Percentiles rank a stretch among this genome's conserved stretches.
Conservation (phyloP, 2,329 filamentous ascomycete species). For the Fusarium acutatum region DNA sequence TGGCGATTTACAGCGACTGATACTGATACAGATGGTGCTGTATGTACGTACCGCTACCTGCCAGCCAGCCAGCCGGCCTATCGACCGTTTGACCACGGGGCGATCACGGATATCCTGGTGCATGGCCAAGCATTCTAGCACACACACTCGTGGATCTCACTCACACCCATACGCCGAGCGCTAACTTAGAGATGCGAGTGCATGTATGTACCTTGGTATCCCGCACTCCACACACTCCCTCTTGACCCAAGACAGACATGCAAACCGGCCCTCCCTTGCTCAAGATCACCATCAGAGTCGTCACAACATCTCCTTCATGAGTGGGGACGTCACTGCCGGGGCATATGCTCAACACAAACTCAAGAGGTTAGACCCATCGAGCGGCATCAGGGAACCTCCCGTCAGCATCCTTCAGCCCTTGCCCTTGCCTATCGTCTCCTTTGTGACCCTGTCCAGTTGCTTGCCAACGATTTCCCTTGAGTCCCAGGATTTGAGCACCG, state of each 20-base stretch:
- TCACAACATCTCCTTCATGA: conserved; percentile 24
- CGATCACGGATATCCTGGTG: conserved; percentile 40
- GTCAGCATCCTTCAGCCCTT: conserved; percentile 32
- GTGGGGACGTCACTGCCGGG: conserved; percentile 41
- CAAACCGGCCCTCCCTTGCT: conserved; percentile 31
- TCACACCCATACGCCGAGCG: conserved; percentile 25
- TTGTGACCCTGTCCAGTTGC: conserved; percentile 31
- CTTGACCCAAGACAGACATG: conserved; percentile 10
- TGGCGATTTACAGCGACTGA: conserved; percentile 28
- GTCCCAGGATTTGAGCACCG: conserved; percentile 38
- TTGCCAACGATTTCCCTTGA: conserved; percentile 31
- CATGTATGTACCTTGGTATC: conserved; percentile 8
- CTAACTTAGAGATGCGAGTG: neutral
- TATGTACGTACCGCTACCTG: neutral
- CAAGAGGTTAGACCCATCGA: conserved; percentile 32
- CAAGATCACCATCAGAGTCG: conserved; percentile 37
- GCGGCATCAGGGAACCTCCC: conserved; percentile 37
- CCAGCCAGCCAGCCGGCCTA: conserved; percentile 13
- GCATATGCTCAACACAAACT: conserved; percentile 29
- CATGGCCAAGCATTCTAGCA: conserved; percentile 35
- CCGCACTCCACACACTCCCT: conserved; percentile 13
- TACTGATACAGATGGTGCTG: neutral
- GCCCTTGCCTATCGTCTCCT: conserved; percentile 28
- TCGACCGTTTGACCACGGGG: conserved; percentile 44
- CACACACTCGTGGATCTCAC: conserved; percentile 39